These are phyloP conservation scores for Sequoia sempervirens DNA, from an alignment of 75 land plant species.

Conservation along the genomic window DNA sequence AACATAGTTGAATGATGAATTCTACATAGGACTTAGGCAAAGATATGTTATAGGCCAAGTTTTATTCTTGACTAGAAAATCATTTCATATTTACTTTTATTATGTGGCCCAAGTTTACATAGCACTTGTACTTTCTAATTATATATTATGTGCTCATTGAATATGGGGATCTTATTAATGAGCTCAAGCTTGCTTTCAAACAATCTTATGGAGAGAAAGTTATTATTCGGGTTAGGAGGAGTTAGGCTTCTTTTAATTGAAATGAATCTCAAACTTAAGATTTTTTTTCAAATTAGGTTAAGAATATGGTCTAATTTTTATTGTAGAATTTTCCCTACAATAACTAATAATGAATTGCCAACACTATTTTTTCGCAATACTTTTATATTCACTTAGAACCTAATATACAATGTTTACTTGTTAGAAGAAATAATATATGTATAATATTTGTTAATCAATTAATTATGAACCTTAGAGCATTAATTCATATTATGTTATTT, in stretches of 20 bases:
- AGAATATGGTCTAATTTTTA: background rate
- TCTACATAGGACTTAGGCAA: too few relatives aligned
- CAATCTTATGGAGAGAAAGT: slow-evolving; percentile 89
- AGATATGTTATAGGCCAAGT: too few relatives aligned
- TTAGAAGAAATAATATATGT: background rate
- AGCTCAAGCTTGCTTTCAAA: slow-evolving; percentile 85
- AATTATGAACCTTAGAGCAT: background rate
- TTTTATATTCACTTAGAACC: background rate
- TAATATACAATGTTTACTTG: background rate
- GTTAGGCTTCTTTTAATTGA: background rate
- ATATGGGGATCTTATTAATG: slow-evolving; percentile 65
- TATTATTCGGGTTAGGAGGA: slow-evolving; percentile 60
- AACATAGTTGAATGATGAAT: too few relatives aligned
- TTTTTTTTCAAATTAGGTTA: background rate
- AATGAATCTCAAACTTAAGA: background rate
- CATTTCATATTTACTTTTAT: too few relatives aligned
- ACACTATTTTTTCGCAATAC: background rate
- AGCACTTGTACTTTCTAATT: too few relatives aligned
- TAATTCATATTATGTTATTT: background rate
- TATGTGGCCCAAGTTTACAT: too few relatives aligned
- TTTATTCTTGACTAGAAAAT: too few relatives aligned
- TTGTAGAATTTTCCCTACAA: background rate
- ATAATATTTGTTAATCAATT: background rate
- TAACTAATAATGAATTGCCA: background rate
- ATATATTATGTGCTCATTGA: too few relatives aligned